Evolutionary conservation across 176 grass and related monocot species (phyloP), one percentile per base, ranked within the genome.

Genomic region (Miscanthus lutarioriparius): DNA sequence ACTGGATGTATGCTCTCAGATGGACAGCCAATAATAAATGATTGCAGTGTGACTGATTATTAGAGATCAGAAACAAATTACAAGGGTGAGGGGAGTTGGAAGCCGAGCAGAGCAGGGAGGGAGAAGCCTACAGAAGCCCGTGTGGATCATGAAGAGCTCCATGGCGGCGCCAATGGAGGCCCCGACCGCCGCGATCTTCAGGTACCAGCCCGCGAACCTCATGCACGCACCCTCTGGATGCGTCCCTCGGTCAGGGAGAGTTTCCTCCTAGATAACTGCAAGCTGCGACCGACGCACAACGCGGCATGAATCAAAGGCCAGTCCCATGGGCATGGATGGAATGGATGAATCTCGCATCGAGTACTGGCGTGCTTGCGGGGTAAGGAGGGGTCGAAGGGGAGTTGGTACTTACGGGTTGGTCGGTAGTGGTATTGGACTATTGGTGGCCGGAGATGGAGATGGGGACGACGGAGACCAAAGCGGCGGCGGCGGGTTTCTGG

Each of bases 101-200:
- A 30, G 7, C 6, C 25, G 66, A 74, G 51, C 11, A 81, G 64
- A 36, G 67, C 7, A 25, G 33, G 35, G 67, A 39, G 8, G 20
- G 4, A 37, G 70, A 16, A 64, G 10, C 89, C 2, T 53, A 97
- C 95, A 97, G 91, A 98, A 98, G 71, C 95, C 92, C 35, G 95
- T 98, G 89, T 98, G 92, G 82, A 98, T 98, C 95, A 98, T 95
- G 91, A 98, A 98, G 77, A 98, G 89, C 83, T 98, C 95, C 92
- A 98, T 93, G 49, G 82, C 76, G 17, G 92, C 91, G 56, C 95
- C 92, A 26, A 95, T 87, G n/a, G 92, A 20, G 22, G 85, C 91
- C 61, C 91, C 92, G 26, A 89, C 95, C 13, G 41, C 70, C 8
- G 89, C 91, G 80, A 98, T 98, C 91, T 98, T 98, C 26, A 41